Evolutionary conservation across 768 basidiomycete species (phyloP), one percentile per base, ranked within the genome.

Genomic region (Leccinellum luteum): DNA sequence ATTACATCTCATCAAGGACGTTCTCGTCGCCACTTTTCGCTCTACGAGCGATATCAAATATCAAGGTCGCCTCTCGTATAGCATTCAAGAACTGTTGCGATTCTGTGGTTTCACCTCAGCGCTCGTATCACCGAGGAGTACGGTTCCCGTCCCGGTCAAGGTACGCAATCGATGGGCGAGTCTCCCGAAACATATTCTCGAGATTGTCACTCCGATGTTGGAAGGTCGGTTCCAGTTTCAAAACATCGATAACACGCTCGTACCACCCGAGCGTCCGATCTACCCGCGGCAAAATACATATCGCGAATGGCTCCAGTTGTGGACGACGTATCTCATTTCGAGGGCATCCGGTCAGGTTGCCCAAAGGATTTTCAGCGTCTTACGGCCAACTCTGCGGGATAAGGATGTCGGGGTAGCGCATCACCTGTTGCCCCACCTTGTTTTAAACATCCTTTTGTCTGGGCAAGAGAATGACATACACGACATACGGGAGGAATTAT

Each of bases 401-500:
- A 92, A 91, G 62, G 97, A 99, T 71, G 94, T 94, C 12, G 85
- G 86, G n/a, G 89, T 98, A n/a, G 92, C 95, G 1, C 90, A 87
- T 64, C 85, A 91, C 66, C 75, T 99, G 28, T 81, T 99, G 19
- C 96, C 97, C 7, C 94, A 98, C 68, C 80, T 99, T 17, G 87
- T 97, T 4, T 75, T 98, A 48, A 90, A 93, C 62, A 81, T 93
- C 13, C 78, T 98, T 15, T 79, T 94, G 54, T 88, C 89, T 8
- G 93, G 90, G 0, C 71, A 80, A 25, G 84, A 86, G 1, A 75
- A 77, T 13, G 85, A 89, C 53, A 77, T 82, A 1, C 72, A 81
- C 27, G 77, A 81, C 21, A 92, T 98, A 63, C 83, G 85, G 2
- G 66, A 69, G 3, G 97, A 99, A 69, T 80, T 98, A 35, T 71